These are phyloP conservation scores for Allium cepa DNA, from an alignment of 106 monocot genomes.

Conservation along the genomic window DNA sequence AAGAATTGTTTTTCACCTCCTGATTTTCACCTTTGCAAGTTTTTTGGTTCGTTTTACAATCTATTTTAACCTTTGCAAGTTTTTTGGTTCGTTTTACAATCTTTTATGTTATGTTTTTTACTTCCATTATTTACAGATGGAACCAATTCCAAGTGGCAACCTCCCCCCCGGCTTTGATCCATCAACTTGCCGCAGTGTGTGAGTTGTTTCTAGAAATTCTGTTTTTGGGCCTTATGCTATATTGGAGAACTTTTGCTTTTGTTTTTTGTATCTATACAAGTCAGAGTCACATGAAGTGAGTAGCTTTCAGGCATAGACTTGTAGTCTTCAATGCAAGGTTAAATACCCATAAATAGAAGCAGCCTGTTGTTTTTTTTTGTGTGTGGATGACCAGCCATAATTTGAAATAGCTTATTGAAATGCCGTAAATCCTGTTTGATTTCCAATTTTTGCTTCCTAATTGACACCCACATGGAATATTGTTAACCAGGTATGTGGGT, in stretches of 20 bases:
- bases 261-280: background rate
- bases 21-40: no score
- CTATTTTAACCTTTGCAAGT: no score
- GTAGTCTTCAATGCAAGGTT: background rate
- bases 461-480: no score
- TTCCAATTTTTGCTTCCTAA: no score
- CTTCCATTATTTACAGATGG: conserved; percentile 73
- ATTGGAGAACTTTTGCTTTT: background rate
- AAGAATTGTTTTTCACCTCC: background rate
- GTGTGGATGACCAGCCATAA: no score
- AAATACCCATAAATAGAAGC: background rate
- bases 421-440: no score
- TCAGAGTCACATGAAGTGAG: background rate
- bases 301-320: background rate
- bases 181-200: conserved; percentile 89
- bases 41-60: no score
- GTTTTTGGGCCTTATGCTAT: conserved; percentile 3
- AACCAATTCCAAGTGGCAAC: conserved; percentile 85
- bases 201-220: conserved; percentile 31
- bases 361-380: background rate
- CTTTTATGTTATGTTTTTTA: conserved; percentile 16
- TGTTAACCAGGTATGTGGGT: conserved; percentile 50
- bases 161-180: conserved; percentile 86
- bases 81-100: no score
- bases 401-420: no score